Percentiles rank a stretch among this genome's conserved stretches.
Conservation (phyloP, 805 yeast genomes). For the Tetrapisispora fleetii region DNA sequence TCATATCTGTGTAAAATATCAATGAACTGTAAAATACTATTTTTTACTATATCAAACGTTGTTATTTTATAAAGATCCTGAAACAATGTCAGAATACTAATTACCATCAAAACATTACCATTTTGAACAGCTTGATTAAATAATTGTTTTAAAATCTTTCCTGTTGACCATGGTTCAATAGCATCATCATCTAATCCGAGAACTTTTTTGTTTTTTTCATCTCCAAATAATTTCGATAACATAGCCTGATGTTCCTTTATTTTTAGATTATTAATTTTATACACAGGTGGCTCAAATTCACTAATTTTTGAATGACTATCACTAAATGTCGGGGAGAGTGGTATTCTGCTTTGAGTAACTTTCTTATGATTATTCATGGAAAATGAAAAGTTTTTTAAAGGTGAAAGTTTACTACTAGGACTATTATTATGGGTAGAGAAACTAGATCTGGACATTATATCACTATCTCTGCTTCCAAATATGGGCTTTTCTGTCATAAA, state of each 20-base stretch:
- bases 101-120: conserved; percentile 25
- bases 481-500: conserved; percentile 21
- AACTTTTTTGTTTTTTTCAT: background rate
- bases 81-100: conserved; percentile 23
- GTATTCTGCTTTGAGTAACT: background rate
- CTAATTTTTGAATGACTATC: conserved; percentile 2
- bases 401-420: conserved; percentile 15
- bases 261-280: background rate
- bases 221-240: background rate
- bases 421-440: conserved; percentile 8
- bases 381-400: conserved; percentile 8
- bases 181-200: background rate
- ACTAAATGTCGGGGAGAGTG: conserved; percentile 2
- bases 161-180: conserved; percentile 26
- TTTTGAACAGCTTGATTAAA: conserved; percentile 24
- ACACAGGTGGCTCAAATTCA: background rate
- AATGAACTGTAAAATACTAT: conserved; percentile 24
- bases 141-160: conserved; percentile 20
- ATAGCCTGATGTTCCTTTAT: conserved; percentile 1
- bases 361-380: conserved; percentile 8
- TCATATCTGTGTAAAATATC: conserved; percentile 26
- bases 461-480: conserved; percentile 9
- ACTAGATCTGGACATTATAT: conserved; percentile 5
- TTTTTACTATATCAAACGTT: conserved; percentile 19
- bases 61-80: conserved; percentile 24